A percentile compares a stretch with the other conserved stretches of the same genome.
Conservation (phyloP, 345 rosid species). For the Salix caprea region DNA sequence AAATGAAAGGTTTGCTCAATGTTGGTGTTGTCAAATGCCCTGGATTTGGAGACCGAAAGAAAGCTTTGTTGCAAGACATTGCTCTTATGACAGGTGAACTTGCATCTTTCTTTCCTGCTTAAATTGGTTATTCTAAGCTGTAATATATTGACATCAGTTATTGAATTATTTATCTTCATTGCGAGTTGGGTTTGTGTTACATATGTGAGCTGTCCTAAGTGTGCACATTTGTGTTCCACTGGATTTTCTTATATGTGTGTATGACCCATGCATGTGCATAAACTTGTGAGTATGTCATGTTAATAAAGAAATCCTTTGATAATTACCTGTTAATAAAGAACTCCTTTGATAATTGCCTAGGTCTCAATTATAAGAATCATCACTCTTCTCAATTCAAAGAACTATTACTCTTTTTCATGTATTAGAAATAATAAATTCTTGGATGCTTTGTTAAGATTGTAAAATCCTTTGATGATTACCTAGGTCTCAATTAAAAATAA, state of each 20-base stretch:
- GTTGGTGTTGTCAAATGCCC: constrained; percentile 86
- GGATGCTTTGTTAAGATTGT: not conserved
- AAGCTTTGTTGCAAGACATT: constrained; percentile 83
- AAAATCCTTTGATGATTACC: no score
- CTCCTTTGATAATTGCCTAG: not conserved
- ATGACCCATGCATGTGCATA: not conserved
- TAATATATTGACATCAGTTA: not conserved
- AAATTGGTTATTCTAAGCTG: not conserved
- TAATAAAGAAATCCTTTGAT: not conserved
- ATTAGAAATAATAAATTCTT: not conserved
- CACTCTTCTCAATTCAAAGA: no score
- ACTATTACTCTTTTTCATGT: not conserved
- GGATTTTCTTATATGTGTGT: not conserved
- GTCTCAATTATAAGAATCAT: not conserved
- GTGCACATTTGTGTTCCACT: not conserved
- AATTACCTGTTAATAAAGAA: not conserved
- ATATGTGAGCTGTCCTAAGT: not conserved
- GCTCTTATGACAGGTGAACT: constrained; percentile 75
- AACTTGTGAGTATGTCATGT: no score
- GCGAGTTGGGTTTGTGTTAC: not conserved
- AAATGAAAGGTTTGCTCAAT: constrained; percentile 63
- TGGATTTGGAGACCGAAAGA: constrained; percentile 66
- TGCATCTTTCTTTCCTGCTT: not conserved
- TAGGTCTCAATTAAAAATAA: not conserved
- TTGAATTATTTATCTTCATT: not conserved